phyloP scores from a whole-genome alignment of 2,329 filamentous ascomycete genomes.

The Cladophialophora psammophila region DNA sequence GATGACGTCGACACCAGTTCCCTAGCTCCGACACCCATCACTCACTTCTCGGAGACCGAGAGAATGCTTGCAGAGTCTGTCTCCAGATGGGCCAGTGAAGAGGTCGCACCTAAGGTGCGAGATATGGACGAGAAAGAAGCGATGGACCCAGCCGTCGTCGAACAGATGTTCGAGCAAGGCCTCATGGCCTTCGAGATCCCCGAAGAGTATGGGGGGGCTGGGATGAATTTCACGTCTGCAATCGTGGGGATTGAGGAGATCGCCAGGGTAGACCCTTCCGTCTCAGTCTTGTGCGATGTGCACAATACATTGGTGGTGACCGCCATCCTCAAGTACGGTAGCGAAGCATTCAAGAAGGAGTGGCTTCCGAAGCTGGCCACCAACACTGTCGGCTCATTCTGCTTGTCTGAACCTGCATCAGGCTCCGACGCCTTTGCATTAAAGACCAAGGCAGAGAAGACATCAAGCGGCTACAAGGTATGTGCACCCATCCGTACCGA shows the following conservation, averaged over 20 bases:
- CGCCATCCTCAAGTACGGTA: constrained; percentile 84
- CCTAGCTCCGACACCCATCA: constrained; percentile 88
- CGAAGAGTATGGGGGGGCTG: constrained; percentile 93
- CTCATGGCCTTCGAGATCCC: constrained; percentile 98
- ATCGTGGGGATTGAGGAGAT: constrained; percentile 98
- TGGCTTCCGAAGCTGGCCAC: constrained; percentile 92
- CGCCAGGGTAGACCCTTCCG: constrained; percentile 89
- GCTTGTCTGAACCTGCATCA: constrained; percentile 88
- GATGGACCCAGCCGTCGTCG: constrained; percentile 88
- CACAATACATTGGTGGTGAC: constrained; percentile 99
- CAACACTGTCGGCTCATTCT: constrained; percentile 88
- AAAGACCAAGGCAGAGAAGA: constrained; percentile 87
- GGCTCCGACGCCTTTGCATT: constrained; percentile 96
- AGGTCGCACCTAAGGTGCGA: constrained; percentile 87
- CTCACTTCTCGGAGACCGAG: constrained; percentile 90
- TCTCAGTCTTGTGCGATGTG: constrained; percentile 93
- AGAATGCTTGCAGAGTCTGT: constrained; percentile 87
- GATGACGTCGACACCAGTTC: constrained; percentile 69
- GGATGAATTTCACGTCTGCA: constrained; percentile 98
- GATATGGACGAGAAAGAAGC: constrained; percentile 97
- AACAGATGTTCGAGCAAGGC: constrained; percentile 95
- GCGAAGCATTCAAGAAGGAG: constrained; percentile 77
- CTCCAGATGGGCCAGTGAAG: constrained; percentile 86
- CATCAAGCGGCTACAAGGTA: constrained; percentile 72
- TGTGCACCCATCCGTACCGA: neutral